A percentile compares a stretch with the other conserved stretches of the same genome.
phyloP scores from a whole-genome alignment of 1,284 basidiomycete species.

The Naganishia albida region DNA sequence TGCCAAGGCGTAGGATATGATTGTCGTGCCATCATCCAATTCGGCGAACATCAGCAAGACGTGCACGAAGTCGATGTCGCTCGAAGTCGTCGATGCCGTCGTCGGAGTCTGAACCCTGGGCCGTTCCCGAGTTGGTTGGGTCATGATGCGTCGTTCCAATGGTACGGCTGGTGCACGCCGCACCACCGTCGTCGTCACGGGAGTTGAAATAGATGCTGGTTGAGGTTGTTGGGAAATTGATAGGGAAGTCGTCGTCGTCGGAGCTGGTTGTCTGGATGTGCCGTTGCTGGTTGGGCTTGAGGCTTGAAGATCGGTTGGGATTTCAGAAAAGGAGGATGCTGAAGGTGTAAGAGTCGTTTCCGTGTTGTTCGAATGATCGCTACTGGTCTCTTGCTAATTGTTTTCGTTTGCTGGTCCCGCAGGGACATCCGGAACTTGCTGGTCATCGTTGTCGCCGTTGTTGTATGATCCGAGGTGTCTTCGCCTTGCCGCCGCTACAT shows the following conservation, averaged over 20 bases:
- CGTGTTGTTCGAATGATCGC: not conserved
- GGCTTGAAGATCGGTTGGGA: not conserved
- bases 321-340: not conserved
- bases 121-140: too few species aligned
- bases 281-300: not conserved
- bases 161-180: not conserved
- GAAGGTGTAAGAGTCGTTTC: not conserved
- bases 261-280: not conserved
- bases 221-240: not conserved
- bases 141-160: not conserved
- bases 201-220: not conserved
- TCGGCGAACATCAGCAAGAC: not conserved
- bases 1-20: not conserved
- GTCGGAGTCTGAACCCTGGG: too few species aligned
- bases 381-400: not conserved
- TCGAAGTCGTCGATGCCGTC: too few species aligned
- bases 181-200: not conserved
- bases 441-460: not conserved
- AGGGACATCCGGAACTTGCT: not conserved
- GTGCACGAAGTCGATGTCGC: not conserved
- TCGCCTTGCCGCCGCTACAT: too few species aligned
- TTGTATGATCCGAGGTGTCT: not conserved
- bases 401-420: not conserved
- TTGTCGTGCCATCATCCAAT: slow-evolving; percentile 1
- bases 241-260: not conserved